Base-by-base conservation (phyloP, 352 stramenopile genomes). In the Globisporangium parvum region DNA sequence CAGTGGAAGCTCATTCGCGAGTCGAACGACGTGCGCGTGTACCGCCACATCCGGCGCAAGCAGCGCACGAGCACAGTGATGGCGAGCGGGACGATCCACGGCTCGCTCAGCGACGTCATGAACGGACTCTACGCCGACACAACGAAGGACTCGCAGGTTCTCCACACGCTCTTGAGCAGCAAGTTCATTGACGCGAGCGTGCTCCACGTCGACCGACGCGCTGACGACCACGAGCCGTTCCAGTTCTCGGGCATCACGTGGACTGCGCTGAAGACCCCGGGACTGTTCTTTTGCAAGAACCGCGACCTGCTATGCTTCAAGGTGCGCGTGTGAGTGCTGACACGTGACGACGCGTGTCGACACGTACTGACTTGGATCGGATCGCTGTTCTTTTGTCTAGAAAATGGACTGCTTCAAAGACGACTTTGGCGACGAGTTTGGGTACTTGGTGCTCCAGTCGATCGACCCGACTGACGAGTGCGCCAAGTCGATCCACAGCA, bases 281-380 rank as follows among this genome's bases (percentile, higher is more conserved):
- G 74, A 0, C 63, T 83, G 11, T 77, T 75, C 20, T 59, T 91
- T 12, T 87, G 78, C 61, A 71, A 77, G 58, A 74, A 80, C 48
- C 63, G 81, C 3, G 81, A 91, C 60, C 84, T 91, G 47, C 55
- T 89, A 33, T 87, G 78, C 53, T 91, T 88, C 57, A 87, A 87
- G 65, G 65, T 75, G 31, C 35, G 31, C 45, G 21, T 24, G 53
- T 44, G 17, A 35, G 31, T n/a, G 18, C 14, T 1, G 23, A 33
- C 9, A 35, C 28, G 42, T 47, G 21, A 26, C 42, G 44, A 9
- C 37, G 23, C 24, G 44, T 31, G 3, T 31, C 26, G 6, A 31
- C 26, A 31, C 12, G 21, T 41, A 44, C 24, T 59, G 31, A 46
- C 33, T n/a, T 47, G 51, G 40, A 37, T 51, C 23, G n/a, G n/a